These are phyloP conservation scores for Cladophialophora carrionii DNA, from an alignment of 2,329 filamentous ascomycete species.

Conservation along the genomic window DNA sequence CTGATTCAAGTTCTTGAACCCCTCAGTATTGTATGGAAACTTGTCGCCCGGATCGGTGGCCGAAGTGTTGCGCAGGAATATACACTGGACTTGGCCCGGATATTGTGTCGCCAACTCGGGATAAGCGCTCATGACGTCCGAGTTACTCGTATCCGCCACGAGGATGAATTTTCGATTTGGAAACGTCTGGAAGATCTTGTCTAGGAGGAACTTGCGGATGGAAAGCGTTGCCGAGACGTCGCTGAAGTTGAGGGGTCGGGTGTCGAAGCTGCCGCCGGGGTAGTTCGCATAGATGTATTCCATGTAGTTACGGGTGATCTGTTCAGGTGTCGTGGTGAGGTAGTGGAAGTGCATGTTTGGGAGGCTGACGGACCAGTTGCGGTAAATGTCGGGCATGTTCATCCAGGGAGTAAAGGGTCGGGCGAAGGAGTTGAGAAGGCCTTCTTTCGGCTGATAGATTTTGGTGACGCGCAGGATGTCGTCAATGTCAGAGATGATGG, in stretches of 20 bases:
- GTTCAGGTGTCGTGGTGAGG: conserved; percentile 77
- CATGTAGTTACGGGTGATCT: conserved; percentile 78
- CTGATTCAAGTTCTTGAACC: conserved; percentile 69
- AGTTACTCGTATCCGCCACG: conserved; percentile 75
- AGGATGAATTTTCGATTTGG: conserved; percentile 75
- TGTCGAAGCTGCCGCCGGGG: conserved; percentile 76
- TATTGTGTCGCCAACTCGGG: conserved; percentile 65
- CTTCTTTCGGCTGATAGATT: conserved; percentile 75
- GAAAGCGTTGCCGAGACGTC: conserved; percentile 71
- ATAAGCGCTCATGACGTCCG: conserved; percentile 70
- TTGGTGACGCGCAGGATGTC: conserved; percentile 80
- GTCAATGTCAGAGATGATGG: conserved; percentile 76
- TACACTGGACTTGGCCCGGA: conserved; percentile 74
- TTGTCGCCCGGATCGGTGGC: conserved; percentile 67
- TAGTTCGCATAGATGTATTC: conserved; percentile 75
- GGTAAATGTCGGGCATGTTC: conserved; percentile 79
- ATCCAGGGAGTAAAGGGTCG: conserved; percentile 71
- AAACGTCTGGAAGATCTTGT: conserved; percentile 74
- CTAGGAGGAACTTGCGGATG: conserved; percentile 70
- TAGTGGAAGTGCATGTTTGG: conserved; percentile 78
- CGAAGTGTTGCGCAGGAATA: conserved; percentile 74
- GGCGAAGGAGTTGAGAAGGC: conserved; percentile 76
- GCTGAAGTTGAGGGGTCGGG: conserved; percentile 77
- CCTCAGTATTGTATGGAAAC: conserved; percentile 75
- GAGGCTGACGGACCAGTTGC: conserved; percentile 70